Conservation (phyloP, 371 early-diverging fungal genomes). For the Entomophthora muscae region DNA sequence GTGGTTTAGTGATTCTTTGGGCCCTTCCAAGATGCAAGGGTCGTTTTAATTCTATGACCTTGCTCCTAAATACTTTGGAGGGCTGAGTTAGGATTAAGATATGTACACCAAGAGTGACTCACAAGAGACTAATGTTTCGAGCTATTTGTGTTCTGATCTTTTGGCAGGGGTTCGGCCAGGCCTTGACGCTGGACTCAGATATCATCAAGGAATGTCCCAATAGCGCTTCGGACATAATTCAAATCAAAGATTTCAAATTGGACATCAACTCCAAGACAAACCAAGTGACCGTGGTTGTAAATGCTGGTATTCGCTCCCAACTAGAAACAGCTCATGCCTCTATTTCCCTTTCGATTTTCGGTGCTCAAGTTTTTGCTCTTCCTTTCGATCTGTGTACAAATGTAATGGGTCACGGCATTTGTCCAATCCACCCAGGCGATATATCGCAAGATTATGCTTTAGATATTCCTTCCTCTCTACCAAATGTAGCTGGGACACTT, state of each 20-base stretch:
- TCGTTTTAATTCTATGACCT: too few relatives aligned
- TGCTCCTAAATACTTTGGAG: too few relatives aligned
- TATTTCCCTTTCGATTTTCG: not conserved
- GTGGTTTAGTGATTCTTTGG: too few relatives aligned
- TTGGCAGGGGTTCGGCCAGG: not conserved
- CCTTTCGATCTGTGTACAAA: slow-evolving; percentile 1
- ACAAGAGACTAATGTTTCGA: too few relatives aligned
- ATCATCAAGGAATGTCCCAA: slow-evolving; percentile 1
- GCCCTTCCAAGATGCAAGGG: too few relatives aligned
- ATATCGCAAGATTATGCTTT: not conserved
- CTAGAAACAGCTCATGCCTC: not conserved
- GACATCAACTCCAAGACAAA: not conserved
- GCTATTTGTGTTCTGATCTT: not conserved
- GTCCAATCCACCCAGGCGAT: slow-evolving; percentile 6
- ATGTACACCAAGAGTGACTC: too few relatives aligned
- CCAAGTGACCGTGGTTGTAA: not conserved
- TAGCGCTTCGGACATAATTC: not conserved
- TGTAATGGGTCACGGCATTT: not conserved
- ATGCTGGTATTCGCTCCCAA: not conserved
- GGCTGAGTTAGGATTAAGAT: too few relatives aligned
- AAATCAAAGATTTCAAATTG: not conserved
- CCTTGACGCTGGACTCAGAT: not conserved
- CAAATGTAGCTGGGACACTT: not conserved
- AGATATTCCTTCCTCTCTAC: not conserved
- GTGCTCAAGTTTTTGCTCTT: not conserved